phyloP scores from a whole-genome alignment of 306 rosid genomes.

The Sphenostylis stenocarpa region DNA sequence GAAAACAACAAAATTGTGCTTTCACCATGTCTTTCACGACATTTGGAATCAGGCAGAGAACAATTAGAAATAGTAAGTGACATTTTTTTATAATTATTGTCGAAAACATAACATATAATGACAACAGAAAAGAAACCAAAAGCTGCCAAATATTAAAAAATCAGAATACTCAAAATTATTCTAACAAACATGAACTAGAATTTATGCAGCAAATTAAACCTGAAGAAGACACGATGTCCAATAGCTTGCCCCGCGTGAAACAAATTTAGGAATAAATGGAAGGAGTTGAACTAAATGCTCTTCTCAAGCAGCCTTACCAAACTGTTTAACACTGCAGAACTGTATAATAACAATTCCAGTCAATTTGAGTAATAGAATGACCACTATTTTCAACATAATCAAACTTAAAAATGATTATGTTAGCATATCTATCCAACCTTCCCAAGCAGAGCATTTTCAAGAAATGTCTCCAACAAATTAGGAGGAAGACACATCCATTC shows the following conservation, averaged over 20 bases:
- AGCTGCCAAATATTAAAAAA: background rate
- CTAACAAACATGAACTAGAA: slow-evolving; percentile 12
- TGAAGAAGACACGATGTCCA: slow-evolving; percentile 79
- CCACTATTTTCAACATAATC: slow-evolving; percentile 20
- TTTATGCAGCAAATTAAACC: slow-evolving; percentile 47
- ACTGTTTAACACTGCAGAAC: slow-evolving; percentile 43
- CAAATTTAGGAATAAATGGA: slow-evolving; percentile 75
- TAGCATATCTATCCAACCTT: slow-evolving; percentile 57
- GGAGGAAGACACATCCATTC: slow-evolving; percentile 59
- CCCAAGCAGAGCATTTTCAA: slow-evolving; percentile 68
- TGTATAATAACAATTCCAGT: slow-evolving; percentile 37
- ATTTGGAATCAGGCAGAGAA: background rate
- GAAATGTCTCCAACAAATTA: slow-evolving; percentile 56
- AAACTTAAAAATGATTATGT: slow-evolving; percentile 7
- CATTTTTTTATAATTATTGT: background rate
- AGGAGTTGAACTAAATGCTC: slow-evolving; percentile 65
- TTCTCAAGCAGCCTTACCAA: slow-evolving; percentile 60
- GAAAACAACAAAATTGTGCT: background rate
- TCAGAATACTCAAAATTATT: background rate
- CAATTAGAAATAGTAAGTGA: background rate
- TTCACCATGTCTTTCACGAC: background rate
- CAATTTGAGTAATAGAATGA: background rate
- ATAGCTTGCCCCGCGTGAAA: slow-evolving; percentile 44
- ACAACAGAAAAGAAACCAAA: background rate
- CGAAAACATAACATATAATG: background rate